These are phyloP conservation scores for Astrocystis sublimbata DNA, from an alignment of 495 filamentous ascomycete species.

Conservation along the genomic window DNA sequence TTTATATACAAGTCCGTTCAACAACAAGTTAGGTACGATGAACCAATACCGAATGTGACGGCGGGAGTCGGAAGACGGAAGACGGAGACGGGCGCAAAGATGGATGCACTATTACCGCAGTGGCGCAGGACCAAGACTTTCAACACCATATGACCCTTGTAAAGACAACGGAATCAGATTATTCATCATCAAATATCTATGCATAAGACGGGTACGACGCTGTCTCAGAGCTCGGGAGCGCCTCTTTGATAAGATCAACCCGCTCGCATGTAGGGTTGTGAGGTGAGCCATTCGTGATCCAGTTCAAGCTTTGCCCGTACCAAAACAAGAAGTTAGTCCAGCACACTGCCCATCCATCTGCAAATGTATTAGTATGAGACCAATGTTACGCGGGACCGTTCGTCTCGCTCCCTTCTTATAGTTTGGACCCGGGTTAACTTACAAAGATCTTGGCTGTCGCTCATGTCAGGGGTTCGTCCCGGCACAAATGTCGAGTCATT, in stretches of 20 bases:
- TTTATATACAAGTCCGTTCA: not conserved
- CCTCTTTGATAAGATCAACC: slow-evolving; percentile 5
- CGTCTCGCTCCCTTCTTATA: too few species aligned
- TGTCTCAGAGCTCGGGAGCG: not conserved
- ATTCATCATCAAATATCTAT: too few species aligned
- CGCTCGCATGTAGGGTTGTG: slow-evolving; percentile 10
- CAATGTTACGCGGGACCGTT: not conserved
- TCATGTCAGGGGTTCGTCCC: not conserved
- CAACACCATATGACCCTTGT: not conserved
- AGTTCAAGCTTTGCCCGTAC: not conserved
- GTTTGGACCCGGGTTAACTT: not conserved
- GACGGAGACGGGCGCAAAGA: not conserved
- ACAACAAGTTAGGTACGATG: not conserved
- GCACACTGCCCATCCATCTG: slow-evolving; percentile 4
- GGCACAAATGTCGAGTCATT: not conserved
- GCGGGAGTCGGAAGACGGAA: slow-evolving; percentile 2
- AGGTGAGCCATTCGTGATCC: slow-evolving; percentile 1
- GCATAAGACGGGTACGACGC: not conserved
- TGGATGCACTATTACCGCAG: not conserved
- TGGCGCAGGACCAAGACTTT: not conserved
- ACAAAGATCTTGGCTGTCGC: not conserved
- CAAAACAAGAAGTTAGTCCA: slow-evolving; percentile 3
- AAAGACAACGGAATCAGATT: not conserved
- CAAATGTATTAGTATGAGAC: not conserved
- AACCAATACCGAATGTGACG: not conserved